These are phyloP conservation scores for Echium plantagineum DNA, from an alignment of 257 asterid genomes.

Conservation along the genomic window DNA sequence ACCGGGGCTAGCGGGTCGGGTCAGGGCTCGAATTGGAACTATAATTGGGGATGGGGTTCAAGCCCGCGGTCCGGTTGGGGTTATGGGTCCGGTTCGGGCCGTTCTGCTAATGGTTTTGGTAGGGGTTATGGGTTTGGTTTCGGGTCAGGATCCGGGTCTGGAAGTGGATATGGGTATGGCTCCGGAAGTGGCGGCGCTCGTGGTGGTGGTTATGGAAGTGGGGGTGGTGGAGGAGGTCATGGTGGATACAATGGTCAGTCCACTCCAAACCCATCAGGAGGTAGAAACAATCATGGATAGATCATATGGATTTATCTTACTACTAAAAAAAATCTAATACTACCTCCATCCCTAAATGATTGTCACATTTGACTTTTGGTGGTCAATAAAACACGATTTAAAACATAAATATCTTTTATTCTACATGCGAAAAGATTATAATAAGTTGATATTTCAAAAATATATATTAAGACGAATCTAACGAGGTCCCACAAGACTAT, in stretches of 20 bases:
- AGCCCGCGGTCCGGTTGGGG: conserved; percentile 36
- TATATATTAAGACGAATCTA: no score
- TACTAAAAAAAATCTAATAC: no score
- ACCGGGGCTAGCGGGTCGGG: conserved; percentile 27
- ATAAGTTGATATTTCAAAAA: no score
- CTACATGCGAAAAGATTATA: no score
- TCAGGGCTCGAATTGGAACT: conserved; percentile 27
- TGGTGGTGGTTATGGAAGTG: conserved; percentile 15
- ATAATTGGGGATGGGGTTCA: conserved; percentile 40
- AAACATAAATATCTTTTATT: no score
- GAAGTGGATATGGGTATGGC: conserved; percentile 24
- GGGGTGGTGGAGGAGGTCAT: conserved; percentile 2
- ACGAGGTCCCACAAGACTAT: no score
- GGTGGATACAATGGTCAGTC: conserved; percentile 3
- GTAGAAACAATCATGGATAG: conserved; percentile 6
- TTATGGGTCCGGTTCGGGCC: conserved; percentile 31
- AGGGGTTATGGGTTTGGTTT: conserved; percentile 23
- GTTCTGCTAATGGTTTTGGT: conserved; percentile 25
- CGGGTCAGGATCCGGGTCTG: conserved; percentile 29
- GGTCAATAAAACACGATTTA: no score
- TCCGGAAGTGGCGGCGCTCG: conserved; percentile 14
- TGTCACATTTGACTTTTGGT: no score
- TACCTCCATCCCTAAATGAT: no score
- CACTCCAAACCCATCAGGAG: conserved; percentile 2
- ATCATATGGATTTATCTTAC: no score